Evolutionary conservation across 345 rosid genomes (phyloP), one percentile per base, ranked within the genome.

Genomic region (Anacardium occidentale): DNA sequence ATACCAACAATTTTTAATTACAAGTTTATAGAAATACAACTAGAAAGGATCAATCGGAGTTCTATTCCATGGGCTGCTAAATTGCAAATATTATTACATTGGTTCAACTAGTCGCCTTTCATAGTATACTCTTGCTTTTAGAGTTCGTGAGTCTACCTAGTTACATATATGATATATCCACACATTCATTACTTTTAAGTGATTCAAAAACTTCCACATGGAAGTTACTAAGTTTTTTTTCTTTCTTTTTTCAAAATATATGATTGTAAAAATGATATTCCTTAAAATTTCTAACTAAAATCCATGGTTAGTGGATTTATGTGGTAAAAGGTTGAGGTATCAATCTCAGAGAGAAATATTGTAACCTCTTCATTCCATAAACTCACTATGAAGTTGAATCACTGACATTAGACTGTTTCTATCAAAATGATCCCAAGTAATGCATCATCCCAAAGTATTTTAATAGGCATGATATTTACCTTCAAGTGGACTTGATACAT

Each of bases 401-500:
- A 72, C 29, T n/a, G 51, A n/a, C 42, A 56, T 45, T 17, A 26
- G 58, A 64, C 18, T 68, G 48, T 51, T 12, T 52, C 62, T 52
- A 10, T 64, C 15, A 40, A 52, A 21, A 53, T 37, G 62, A 26
- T 56, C 70, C 62, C 71, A 53, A 21, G 54, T 40, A 57, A 57
- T 76, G 65, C 64, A 24, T 21, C 53, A 56, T 24, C n/a, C 14
- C 20, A 57, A 58, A 45, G 29, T 47, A 70, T 51, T 37, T 22
- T 13, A 15, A 37, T 76, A 58, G 25, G n/a, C 8, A 47, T 13
- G 34, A 34, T 37, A 8, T 79, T 89, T 70, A 96, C 99, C 94
- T 81, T 88, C 96, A 64, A 70, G 88, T 63, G 96, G 99, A 84
- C 92, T 87, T 65, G 97, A 80, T 26, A 78, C 72, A 80, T 82